Evolutionary conservation across 2,329 filamentous ascomycete genomes (phyloP).

Genomic region (Cordyceps farinosa): DNA sequence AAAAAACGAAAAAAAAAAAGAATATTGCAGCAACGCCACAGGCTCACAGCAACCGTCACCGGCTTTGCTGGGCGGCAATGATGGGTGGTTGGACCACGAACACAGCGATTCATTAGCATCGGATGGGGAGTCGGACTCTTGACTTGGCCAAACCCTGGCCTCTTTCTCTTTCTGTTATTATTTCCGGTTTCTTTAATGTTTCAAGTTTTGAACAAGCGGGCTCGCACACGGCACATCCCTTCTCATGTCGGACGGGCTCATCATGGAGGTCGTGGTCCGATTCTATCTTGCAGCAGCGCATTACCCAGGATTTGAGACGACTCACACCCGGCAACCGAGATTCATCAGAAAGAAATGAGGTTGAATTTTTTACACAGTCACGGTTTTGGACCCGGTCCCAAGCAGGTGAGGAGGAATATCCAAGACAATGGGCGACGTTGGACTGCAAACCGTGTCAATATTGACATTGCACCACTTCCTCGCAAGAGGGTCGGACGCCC

Average conservation of each 20-base stretch:
- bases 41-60: background rate
- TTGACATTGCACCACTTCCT: background rate
- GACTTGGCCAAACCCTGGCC: conserved; percentile 29
- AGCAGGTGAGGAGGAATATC: background rate
- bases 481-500: background rate
- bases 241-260: background rate
- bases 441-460: background rate
- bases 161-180: conserved; percentile 21
- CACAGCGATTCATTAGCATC: conserved; percentile 34
- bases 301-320: background rate
- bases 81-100: conserved; percentile 21
- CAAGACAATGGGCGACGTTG: background rate
- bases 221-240: conserved; percentile 12
- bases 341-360: background rate
- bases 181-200: conserved; percentile 17
- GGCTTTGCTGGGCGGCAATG: conserved; percentile 4
- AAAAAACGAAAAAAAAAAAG: conserved; percentile 7
- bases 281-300: conserved; percentile 1
- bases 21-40: conserved; percentile 8
- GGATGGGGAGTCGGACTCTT: conserved; percentile 38
- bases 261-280: background rate
- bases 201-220: conserved; percentile 15
- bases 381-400: background rate
- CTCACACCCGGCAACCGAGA: background rate
- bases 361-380: background rate